Base-by-base conservation (phyloP, 1,284 basidiomycete genomes). In the Leccinum glutinopallens region DNA sequence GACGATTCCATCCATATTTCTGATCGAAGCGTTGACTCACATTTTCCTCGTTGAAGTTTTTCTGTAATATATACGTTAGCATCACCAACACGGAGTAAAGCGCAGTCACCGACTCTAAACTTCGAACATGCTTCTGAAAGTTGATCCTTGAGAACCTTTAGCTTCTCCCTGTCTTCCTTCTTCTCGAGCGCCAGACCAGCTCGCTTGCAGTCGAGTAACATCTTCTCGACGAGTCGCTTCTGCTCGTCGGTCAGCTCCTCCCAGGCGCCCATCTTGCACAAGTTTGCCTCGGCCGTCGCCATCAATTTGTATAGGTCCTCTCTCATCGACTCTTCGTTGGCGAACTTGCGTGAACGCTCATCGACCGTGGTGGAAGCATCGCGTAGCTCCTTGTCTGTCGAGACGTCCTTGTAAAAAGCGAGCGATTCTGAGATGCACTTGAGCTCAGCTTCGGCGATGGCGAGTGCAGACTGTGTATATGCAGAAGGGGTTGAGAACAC, bases 21-120 rank as follows among this genome's bases (percentile, higher is more conserved):
- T 12, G 8, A 62, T 39, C 17, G 15, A 25, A 46, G 55, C 3
- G 15, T 41, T 2, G 9, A 58, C 77, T 60, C 69, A 91, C 92
- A 61, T 89, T 89, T 72, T 94, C 93, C 75, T 94, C 91, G 70
- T 93, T 94, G 77, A 88, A 91, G 78, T 92, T 92, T 87, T 90
- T 92, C 87, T 91, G 67, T 6, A 3, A 33, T n/a, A 5, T 4
- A 17, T n/a, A 4, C 17, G 15, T 67, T 7, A 65, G 49, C 35
- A 43, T 22, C 17, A 7, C 25, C 8, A 46, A 39, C 12, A 15
- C 19, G 3, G 2, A 35, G 32, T 13, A 5, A 58, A 51, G 25
- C 35, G 13, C 17, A 25, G 3, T 17, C 12, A 76, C 88, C 72
- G 69, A 91, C 90, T 70, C 81, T 85, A 70, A 94, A 94, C 71